These are phyloP conservation scores for Xylaria venustula DNA, from an alignment of 495 filamentous ascomycete species.

Conservation along the genomic window DNA sequence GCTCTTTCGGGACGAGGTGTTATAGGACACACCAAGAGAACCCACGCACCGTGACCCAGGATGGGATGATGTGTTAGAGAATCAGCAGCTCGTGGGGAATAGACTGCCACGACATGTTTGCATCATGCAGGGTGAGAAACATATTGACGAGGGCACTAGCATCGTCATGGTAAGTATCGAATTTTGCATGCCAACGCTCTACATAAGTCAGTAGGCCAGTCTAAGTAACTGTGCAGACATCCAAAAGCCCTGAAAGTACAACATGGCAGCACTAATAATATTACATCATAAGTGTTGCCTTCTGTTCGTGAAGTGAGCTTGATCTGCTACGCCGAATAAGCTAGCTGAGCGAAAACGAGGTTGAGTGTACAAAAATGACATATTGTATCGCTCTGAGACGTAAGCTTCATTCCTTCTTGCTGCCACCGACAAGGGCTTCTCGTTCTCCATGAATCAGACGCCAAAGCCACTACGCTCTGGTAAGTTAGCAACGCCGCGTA, in stretches of 20 bases:
- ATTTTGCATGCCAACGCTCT: not conserved
- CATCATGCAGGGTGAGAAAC: not conserved
- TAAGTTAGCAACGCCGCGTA: not conserved
- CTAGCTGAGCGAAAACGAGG: not conserved
- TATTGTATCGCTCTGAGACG: not conserved
- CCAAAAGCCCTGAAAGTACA: not conserved
- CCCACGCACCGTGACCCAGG: not conserved
- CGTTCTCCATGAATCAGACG: not conserved
- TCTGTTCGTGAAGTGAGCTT: not conserved
- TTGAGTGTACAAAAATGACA: not conserved
- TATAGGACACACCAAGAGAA: not conserved
- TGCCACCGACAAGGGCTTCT: not conserved
- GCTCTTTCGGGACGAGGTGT: not conserved
- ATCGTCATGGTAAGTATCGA: not conserved
- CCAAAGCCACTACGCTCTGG: not conserved
- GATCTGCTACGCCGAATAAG: not conserved
- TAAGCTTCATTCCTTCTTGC: not conserved
- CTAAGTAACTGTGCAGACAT: too few species aligned
- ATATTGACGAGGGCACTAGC: not conserved
- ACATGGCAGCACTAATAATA: not conserved
- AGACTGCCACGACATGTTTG: not conserved
- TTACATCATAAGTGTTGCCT: not conserved
- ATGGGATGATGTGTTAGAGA: not conserved
- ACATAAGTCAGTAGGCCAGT: not conserved
- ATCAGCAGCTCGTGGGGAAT: not conserved